Evolutionary conservation across 495 filamentous ascomycete genomes (phyloP).

Genomic region (Talaromyces trachyspermus): DNA sequence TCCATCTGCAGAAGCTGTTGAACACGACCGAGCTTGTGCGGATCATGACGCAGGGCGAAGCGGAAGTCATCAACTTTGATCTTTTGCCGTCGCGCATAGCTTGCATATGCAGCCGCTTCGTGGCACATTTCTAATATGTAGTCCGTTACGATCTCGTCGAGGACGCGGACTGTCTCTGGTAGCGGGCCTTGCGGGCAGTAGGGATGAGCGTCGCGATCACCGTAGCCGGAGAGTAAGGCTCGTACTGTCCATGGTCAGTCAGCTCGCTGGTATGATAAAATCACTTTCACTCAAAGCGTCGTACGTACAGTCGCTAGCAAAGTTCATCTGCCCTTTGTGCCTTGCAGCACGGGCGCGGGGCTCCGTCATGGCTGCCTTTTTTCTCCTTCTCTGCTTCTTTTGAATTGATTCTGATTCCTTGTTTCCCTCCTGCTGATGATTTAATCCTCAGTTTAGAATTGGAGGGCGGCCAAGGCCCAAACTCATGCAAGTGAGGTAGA

Average conservation of each 20-base stretch:
- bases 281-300: no score
- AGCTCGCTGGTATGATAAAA: no score
- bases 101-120: constrained; percentile 72
- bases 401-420: no score
- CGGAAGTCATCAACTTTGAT: constrained; percentile 98
- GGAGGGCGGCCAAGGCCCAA: no score
- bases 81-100: constrained; percentile 79
- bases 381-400: constrained; percentile 7
- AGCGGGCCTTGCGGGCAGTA: constrained; percentile 51
- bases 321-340: constrained; percentile 86
- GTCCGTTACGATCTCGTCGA: constrained; percentile 93
- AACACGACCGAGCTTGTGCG: constrained; percentile 79
- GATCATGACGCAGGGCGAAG: constrained; percentile 80
- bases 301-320: constrained; percentile 66
- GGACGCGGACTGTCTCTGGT: constrained; percentile 71
- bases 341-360: constrained; percentile 69
- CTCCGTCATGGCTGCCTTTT: constrained; percentile 43
- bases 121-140: constrained; percentile 85
- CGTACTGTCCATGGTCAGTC: constrained; percentile 46
- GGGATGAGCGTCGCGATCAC: constrained; percentile 52
- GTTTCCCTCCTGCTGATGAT: no score
- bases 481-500: no score
- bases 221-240: constrained; percentile 78
- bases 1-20: constrained; percentile 79
- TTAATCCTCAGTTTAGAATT: no score